Percentiles rank a stretch among this genome's conserved stretches.
Evolutionary conservation across 2,329 filamentous ascomycete genomes (phyloP).

Genomic region (Tothia fuscella): DNA sequence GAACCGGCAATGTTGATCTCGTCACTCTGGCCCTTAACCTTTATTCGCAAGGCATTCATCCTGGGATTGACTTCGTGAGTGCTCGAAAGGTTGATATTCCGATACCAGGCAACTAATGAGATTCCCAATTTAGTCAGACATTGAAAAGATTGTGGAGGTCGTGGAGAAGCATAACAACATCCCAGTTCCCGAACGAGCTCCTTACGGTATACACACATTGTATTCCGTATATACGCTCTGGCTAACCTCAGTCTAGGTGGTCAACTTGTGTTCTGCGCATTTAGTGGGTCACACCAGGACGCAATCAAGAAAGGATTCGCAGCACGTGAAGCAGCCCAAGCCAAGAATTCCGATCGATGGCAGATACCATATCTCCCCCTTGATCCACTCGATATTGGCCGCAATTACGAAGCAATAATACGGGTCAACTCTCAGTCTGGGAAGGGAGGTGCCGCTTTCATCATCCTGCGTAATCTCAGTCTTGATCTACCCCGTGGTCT

Average conservation of each 20-base stretch:
- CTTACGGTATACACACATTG: too few species aligned
- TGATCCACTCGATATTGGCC: constrained; percentile 84
- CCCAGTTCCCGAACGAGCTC: constrained; percentile 76
- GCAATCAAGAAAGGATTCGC: constrained; percentile 88
- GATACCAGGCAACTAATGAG: too few species aligned
- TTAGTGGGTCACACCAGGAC: constrained; percentile 87
- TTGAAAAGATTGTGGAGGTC: constrained; percentile 72
- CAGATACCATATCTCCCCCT: constrained; percentile 83
- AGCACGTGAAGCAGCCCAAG: constrained; percentile 48
- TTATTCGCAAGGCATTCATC: constrained; percentile 87
- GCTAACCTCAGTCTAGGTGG: too few species aligned
- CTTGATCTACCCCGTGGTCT: constrained; percentile 87
- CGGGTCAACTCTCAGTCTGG: constrained; percentile 94
- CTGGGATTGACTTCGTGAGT: constrained; percentile 81
- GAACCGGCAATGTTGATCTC: constrained; percentile 90
- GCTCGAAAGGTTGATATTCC: too few species aligned
- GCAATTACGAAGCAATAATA: constrained; percentile 96
- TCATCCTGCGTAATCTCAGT: constrained; percentile 78
- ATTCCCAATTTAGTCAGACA: too few species aligned
- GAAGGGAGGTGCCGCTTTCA: constrained; percentile 90
- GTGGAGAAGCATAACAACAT: constrained; percentile 94
- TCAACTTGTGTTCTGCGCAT: constrained; percentile 82
- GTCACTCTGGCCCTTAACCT: constrained; percentile 88
- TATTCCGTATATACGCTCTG: too few species aligned
- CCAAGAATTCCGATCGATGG: constrained; percentile 58